Conservation (phyloP, 2,329 filamentous ascomycete genomes). For the Aspergillus flavus region DNA sequence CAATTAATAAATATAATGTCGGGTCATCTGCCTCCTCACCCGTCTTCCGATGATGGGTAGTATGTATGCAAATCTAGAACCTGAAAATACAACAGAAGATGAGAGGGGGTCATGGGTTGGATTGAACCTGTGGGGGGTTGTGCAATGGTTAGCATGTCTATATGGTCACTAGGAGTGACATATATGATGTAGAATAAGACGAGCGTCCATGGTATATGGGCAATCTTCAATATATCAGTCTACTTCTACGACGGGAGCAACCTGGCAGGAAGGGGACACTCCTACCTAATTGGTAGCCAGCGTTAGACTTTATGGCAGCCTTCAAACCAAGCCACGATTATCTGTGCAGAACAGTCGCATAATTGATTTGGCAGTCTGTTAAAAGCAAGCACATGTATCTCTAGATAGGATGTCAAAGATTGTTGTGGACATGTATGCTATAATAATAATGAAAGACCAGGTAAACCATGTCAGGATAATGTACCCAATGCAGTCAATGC, state of each 20-base stretch:
- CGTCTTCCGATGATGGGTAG: too few relatives aligned
- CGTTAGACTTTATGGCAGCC: neutral
- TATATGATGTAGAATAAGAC: too few relatives aligned
- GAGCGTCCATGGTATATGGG: too few relatives aligned
- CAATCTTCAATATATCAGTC: too few relatives aligned
- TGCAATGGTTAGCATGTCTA: too few relatives aligned
- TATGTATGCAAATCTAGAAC: too few relatives aligned
- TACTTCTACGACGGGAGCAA: neutral
- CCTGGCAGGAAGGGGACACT: neutral
- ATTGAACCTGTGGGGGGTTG: too few relatives aligned
- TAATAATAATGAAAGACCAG: slow-evolving; percentile 29
- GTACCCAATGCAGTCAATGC: slow-evolving; percentile 21
- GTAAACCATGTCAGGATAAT: slow-evolving; percentile 26
- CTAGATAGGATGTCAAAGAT: slow-evolving; percentile 27
- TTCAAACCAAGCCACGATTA: neutral
- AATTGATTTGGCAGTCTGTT: slow-evolving; percentile 41
- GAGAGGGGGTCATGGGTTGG: too few relatives aligned
- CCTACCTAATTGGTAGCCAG: neutral
- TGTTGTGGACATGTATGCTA: slow-evolving; percentile 31
- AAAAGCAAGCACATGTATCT: slow-evolving; percentile 19
- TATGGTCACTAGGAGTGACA: too few relatives aligned
- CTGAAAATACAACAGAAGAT: too few relatives aligned
- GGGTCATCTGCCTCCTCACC: too few relatives aligned
- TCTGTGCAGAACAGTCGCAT: neutral
- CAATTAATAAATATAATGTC: too few relatives aligned